Conservation (phyloP, 2,329 filamentous ascomycete species). For the Bipolaris victoriae region DNA sequence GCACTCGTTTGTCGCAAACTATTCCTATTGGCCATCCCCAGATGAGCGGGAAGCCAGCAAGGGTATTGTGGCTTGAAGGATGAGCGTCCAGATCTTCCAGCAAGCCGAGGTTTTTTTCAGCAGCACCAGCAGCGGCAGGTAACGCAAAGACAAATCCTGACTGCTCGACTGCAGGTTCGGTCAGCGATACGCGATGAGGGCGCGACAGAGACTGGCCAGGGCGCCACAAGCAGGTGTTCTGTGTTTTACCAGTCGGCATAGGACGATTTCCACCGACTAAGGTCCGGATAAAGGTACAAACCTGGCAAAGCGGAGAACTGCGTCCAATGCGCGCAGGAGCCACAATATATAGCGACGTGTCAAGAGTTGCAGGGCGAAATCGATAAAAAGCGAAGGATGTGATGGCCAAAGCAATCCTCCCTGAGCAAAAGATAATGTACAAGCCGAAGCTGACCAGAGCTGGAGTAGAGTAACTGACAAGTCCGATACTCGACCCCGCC, state of each 20-base stretch:
- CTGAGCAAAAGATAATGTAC: neutral
- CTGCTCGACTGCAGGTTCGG: neutral
- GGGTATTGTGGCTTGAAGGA: neutral
- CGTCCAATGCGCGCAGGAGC: neutral
- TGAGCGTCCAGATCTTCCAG: neutral
- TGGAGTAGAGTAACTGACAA: neutral
- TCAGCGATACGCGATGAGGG: neutral
- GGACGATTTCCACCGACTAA: neutral
- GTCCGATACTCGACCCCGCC: constrained; percentile 18
- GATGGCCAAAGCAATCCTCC: neutral
- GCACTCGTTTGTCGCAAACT: neutral
- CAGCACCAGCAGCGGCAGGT: neutral
- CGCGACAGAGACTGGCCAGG: neutral
- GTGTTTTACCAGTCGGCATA: neutral
- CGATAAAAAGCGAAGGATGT: neutral
- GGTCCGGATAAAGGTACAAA: constrained; percentile 15
- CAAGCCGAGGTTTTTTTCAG: neutral
- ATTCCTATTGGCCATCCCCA: neutral
- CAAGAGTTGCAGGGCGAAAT: neutral
- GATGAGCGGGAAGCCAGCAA: neutral
- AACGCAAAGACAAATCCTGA: neutral
- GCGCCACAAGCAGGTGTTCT: neutral
- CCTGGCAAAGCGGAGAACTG: constrained; percentile 4
- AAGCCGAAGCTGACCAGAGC: neutral
- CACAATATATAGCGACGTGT: neutral